phyloP scores from a whole-genome alignment of 2,329 filamentous ascomycete species.

The Aspergillus sp. region DNA sequence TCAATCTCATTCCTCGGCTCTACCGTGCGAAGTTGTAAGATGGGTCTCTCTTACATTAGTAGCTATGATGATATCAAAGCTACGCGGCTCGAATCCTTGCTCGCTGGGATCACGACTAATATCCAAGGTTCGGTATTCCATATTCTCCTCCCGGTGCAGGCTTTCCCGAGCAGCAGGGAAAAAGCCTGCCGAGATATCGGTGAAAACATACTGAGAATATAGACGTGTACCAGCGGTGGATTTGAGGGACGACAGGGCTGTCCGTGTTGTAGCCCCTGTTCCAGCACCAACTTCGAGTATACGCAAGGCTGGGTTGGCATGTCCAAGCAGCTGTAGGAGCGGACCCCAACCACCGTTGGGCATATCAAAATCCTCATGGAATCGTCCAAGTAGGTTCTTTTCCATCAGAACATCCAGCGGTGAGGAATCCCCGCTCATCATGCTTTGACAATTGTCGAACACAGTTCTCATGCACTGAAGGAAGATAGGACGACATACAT shows the following conservation, averaged over 20 bases:
- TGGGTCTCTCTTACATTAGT: constrained; percentile 25
- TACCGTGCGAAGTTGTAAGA: neutral
- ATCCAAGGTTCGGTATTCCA: constrained; percentile 27
- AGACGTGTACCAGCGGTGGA: constrained; percentile 4
- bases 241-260: neutral
- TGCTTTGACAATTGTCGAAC: no score
- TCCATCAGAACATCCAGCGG: no score
- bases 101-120: constrained; percentile 20
- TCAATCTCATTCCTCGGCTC: neutral
- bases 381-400: no score
- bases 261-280: neutral
- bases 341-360: neutral
- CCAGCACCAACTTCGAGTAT: neutral
- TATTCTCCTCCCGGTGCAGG: constrained; percentile 14
- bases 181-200: constrained; percentile 26
- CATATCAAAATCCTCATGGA: neutral
- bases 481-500: no score
- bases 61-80: constrained; percentile 31
- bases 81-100: constrained; percentile 23
- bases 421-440: no score
- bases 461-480: no score
- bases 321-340: neutral
- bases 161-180: constrained; percentile 20
- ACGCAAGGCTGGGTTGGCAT: neutral
- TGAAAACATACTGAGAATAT: constrained; percentile 23